These are phyloP conservation scores for Musa itinerans DNA, from an alignment of 176 grass and related monocot genomes.

Conservation along the genomic window DNA sequence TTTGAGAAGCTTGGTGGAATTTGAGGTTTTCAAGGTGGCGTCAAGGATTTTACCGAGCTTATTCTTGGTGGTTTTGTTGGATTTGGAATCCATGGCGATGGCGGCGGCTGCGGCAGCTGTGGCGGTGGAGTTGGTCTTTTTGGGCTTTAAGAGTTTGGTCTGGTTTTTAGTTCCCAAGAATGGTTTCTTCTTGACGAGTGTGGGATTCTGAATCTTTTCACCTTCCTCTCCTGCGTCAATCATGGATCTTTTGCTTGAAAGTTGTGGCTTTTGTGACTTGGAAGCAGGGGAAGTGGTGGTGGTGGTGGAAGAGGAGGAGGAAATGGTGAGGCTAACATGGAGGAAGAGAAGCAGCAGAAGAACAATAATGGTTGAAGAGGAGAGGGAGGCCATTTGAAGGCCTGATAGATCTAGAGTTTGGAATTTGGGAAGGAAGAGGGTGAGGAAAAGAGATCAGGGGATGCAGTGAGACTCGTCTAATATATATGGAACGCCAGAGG, in stretches of 20 bases:
- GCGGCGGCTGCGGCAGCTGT: not conserved
- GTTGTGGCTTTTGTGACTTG: conserved; percentile 29
- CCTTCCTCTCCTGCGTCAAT: conserved; percentile 18
- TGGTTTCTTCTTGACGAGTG: conserved; percentile 22
- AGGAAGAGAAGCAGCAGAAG: conserved; percentile 52
- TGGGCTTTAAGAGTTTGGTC: conserved; percentile 56
- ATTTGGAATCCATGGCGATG: not conserved
- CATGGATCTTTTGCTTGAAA: conserved; percentile 34
- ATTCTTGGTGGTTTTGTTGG: conserved; percentile 10
- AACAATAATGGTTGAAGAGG: conserved; percentile 9
- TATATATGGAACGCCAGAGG: not conserved
- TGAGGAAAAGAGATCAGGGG: not conserved
- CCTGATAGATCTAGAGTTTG: conserved; percentile 15
- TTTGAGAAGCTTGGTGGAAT: conserved; percentile 33
- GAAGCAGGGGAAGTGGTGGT: conserved; percentile 14
- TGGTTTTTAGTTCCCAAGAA: conserved; percentile 44
- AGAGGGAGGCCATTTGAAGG: conserved; percentile 24
- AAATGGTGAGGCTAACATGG: conserved; percentile 46
- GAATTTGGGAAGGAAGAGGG: not conserved
- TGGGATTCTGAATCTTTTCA: conserved; percentile 13
- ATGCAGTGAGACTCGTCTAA: not conserved
- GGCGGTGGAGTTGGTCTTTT: conserved; percentile 42
- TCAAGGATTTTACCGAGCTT: conserved; percentile 26
- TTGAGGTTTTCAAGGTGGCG: conserved; percentile 23
- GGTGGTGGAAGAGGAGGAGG: conserved; percentile 5